These are phyloP conservation scores for Penicillium palitans DNA, from an alignment of 2,329 filamentous ascomycete species.

Conservation along the genomic window DNA sequence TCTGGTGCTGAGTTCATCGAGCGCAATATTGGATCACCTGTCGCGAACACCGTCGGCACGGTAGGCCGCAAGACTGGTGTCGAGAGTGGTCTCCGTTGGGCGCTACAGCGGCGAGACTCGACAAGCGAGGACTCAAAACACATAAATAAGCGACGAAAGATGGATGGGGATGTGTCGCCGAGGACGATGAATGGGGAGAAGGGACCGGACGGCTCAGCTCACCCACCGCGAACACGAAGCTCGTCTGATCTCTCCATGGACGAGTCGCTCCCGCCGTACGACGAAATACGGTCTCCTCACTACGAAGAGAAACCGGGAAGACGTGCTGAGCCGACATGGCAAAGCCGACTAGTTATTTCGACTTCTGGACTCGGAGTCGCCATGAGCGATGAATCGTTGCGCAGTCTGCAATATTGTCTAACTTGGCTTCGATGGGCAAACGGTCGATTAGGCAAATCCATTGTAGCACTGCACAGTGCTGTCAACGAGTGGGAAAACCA, in stretches of 20 bases:
- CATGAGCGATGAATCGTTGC: conserved; percentile 83
- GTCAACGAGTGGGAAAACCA: conserved; percentile 75
- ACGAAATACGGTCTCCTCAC: conserved; percentile 71
- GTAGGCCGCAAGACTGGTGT: conserved; percentile 84
- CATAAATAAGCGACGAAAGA: conserved; percentile 46
- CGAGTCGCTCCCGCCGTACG: conserved; percentile 80
- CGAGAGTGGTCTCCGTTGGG: conserved; percentile 82
- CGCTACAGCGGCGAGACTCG: conserved; percentile 56
- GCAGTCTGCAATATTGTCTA: conserved; percentile 81
- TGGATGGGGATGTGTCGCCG: conserved; percentile 36
- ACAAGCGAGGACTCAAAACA: conserved; percentile 34
- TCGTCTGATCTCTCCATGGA: conserved; percentile 66
- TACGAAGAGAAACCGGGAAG: conserved; percentile 56
- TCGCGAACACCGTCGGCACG: conserved; percentile 81
- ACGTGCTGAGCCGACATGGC: conserved; percentile 60
- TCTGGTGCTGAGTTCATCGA: conserved; percentile 91
- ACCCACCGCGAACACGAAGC: conserved; percentile 46
- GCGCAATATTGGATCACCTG: conserved; percentile 75
- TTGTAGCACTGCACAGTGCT: conserved; percentile 70
- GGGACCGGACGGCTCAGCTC: conserved; percentile 27
- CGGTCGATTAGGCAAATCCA: conserved; percentile 72
- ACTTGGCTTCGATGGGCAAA: conserved; percentile 79
- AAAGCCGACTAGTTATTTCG: conserved; percentile 80
- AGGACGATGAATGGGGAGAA: conserved; percentile 52
- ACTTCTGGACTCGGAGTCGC: conserved; percentile 89